These are phyloP conservation scores for Helicocarpus griseus DNA, from an alignment of 2,329 filamentous ascomycete genomes.

Conservation along the genomic window DNA sequence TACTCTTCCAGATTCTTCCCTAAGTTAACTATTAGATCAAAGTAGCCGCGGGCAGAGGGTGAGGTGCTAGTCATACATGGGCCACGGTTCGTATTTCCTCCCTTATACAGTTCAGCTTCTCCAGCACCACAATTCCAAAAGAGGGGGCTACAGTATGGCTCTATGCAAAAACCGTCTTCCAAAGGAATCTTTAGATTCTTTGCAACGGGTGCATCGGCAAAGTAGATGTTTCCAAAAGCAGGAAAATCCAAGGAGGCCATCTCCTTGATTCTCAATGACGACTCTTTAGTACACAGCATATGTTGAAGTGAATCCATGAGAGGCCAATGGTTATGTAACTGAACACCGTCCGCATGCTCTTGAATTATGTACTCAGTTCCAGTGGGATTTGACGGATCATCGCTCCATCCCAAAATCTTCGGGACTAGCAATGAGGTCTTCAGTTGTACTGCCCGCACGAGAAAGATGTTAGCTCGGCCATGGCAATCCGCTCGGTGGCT, in stretches of 20 bases:
- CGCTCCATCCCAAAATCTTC: slow-evolving; percentile 18
- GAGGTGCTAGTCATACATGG: slow-evolving; percentile 10
- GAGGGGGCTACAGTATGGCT: slow-evolving; percentile 21
- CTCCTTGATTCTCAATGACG: slow-evolving; percentile 22
- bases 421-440: slow-evolving; percentile 19
- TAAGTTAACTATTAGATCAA: not conserved
- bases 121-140: slow-evolving; percentile 13
- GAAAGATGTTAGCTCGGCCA: not conserved
- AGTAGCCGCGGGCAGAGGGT: not conserved
- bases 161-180: slow-evolving; percentile 24
- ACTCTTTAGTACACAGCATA: slow-evolving; percentile 23
- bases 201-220: slow-evolving; percentile 19
- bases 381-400: slow-evolving; percentile 21
- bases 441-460: slow-evolving; percentile 13
- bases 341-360: slow-evolving; percentile 26
- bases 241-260: slow-evolving; percentile 26
- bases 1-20: slow-evolving; percentile 11
- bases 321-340: slow-evolving; percentile 25
- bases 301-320: slow-evolving; percentile 24
- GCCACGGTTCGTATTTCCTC: slow-evolving; percentile 7
- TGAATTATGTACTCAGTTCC: slow-evolving; percentile 33
- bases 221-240: slow-evolving; percentile 31
- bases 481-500: slow-evolving; percentile 3
- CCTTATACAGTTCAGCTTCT: slow-evolving; percentile 9
- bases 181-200: slow-evolving; percentile 16